These are phyloP conservation scores for Crepidotus variabilis DNA, from an alignment of 768 basidiomycete genomes.

Conservation along the genomic window DNA sequence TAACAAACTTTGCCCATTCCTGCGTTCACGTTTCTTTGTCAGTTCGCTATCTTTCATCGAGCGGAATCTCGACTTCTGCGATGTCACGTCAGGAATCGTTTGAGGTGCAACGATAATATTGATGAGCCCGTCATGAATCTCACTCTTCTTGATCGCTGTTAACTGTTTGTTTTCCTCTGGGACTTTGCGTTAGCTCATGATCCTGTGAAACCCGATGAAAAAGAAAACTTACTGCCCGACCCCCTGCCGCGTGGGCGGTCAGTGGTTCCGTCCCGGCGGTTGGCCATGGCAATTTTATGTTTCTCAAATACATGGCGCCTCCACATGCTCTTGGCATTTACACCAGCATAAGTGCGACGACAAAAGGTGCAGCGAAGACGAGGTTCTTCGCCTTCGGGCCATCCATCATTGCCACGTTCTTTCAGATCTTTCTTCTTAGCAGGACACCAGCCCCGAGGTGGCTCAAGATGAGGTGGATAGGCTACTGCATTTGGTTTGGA, in stretches of 20 bases:
- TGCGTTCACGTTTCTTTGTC: conserved; percentile 19
- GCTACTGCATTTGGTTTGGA: conserved; percentile 51
- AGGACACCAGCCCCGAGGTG: conserved; percentile 83
- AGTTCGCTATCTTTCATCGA: conserved; percentile 25
- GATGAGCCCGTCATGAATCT: conserved; percentile 39
- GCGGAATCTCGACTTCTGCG: conserved; percentile 44
- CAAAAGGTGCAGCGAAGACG: conserved; percentile 82
- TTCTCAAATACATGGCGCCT: conserved; percentile 85
- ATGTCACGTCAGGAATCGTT: conserved; percentile 25
- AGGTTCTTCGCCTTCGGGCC: conserved; percentile 81
- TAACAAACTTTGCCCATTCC: conserved; percentile 5
- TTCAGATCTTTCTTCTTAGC: conserved; percentile 80
- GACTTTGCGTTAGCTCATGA: conserved; percentile 6
- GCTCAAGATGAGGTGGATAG: conserved; percentile 76
- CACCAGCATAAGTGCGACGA: conserved; percentile 77
- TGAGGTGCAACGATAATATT: conserved; percentile 39
- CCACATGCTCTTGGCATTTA: conserved; percentile 93
- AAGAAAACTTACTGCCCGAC: conserved; percentile 53
- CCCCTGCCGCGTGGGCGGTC: conserved; percentile 63
- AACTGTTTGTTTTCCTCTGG: conserved; percentile 57
- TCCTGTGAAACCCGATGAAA: conserved; percentile 1
- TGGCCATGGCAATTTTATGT: conserved; percentile 88
- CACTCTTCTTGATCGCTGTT: conserved; percentile 24
- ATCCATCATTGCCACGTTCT: conserved; percentile 62
- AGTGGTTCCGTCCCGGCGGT: conserved; percentile 62